Percentiles rank a stretch among this genome's conserved stretches.
phyloP scores from a whole-genome alignment of 2,329 filamentous ascomycete genomes.

The Fusarium decemcellulare region DNA sequence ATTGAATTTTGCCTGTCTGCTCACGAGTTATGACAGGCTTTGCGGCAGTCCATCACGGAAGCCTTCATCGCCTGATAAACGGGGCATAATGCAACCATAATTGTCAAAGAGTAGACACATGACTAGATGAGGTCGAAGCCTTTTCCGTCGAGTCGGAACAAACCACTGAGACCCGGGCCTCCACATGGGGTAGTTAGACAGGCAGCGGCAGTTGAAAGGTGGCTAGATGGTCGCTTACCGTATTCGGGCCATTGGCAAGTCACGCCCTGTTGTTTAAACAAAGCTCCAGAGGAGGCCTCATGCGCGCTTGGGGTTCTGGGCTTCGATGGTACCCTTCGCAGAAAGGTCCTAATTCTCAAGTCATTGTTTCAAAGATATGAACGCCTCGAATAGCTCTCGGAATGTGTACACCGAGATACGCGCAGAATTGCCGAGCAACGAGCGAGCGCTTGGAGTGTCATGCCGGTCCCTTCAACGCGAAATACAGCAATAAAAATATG shows the following conservation, averaged over 20 bases:
- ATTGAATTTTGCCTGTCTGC: conserved; percentile 1
- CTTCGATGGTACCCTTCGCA: not conserved
- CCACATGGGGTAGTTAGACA: conserved; percentile 23
- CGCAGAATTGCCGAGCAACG: conserved; percentile 26
- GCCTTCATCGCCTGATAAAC: conserved; percentile 33
- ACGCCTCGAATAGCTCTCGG: conserved; percentile 31
- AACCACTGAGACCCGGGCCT: conserved; percentile 23
- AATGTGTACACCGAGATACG: conserved; percentile 24
- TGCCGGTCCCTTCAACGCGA: conserved; percentile 7
- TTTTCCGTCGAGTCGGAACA: conserved; percentile 26
- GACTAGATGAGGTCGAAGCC: conserved; percentile 17
- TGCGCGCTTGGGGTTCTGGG: not conserved
- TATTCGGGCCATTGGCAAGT: conserved; percentile 1
- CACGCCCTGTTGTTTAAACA: not conserved
- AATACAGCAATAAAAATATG: conserved; percentile 11
- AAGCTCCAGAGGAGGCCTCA: conserved; percentile 21
- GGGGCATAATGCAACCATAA: conserved; percentile 25
- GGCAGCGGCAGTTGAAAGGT: conserved; percentile 36
- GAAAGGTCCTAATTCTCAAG: conserved; percentile 4
- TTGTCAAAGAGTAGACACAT: conserved; percentile 25
- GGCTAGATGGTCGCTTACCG: conserved; percentile 10
- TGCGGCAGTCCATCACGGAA: conserved; percentile 17
- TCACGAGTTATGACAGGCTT: conserved; percentile 10
- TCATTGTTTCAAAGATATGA: not conserved
- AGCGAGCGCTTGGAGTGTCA: conserved; percentile 2